phyloP scores from a whole-genome alignment of 768 basidiomycete species.

The Termitomyces sp. region DNA sequence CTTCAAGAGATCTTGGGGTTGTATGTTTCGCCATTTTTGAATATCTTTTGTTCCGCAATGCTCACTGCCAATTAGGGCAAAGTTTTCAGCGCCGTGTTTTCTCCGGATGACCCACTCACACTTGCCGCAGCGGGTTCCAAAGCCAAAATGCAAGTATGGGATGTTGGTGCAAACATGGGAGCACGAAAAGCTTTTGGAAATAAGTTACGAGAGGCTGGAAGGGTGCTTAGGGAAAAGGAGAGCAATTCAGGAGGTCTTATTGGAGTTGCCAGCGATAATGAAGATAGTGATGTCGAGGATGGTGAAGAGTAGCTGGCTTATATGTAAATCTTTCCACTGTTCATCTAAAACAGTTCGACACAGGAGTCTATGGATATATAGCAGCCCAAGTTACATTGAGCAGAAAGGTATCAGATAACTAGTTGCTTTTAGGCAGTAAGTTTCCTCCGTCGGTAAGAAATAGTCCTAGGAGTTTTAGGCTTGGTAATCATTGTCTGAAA shows the following conservation, averaged over 20 bases:
- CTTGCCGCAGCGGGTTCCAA: constrained; percentile 93
- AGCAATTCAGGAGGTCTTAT: constrained; percentile 54
- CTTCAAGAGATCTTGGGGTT: constrained; percentile 85
- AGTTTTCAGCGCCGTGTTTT: constrained; percentile 88
- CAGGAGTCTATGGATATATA: constrained; percentile 5
- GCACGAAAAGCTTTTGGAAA: constrained; percentile 78
- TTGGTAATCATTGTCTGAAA: constrained; percentile 91
- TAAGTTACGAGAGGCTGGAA: constrained; percentile 72
- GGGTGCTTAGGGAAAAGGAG: constrained; percentile 56
- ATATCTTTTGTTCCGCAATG: neutral
- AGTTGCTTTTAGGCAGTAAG: constrained; percentile 37
- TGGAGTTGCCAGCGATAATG: constrained; percentile 64
- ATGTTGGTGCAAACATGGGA: constrained; percentile 78
- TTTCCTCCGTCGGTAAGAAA: constrained; percentile 63
- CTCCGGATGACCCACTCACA: constrained; percentile 91
- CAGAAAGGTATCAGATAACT: neutral
- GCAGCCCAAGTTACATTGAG: neutral
- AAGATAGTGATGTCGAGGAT: constrained; percentile 53
- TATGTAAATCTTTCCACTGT: neutral
- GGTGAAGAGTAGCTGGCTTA: constrained; percentile 14
- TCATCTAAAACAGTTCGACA: neutral
- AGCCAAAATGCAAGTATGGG: constrained; percentile 94
- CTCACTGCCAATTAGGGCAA: constrained; percentile 63
- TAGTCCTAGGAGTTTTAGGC: constrained; percentile 63
- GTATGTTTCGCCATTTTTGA: constrained; percentile 39